Evolutionary conservation across 2,329 filamentous ascomycete species (phyloP), one percentile per base, ranked within the genome.

Genomic region (Davidsoniella eucalypti): DNA sequence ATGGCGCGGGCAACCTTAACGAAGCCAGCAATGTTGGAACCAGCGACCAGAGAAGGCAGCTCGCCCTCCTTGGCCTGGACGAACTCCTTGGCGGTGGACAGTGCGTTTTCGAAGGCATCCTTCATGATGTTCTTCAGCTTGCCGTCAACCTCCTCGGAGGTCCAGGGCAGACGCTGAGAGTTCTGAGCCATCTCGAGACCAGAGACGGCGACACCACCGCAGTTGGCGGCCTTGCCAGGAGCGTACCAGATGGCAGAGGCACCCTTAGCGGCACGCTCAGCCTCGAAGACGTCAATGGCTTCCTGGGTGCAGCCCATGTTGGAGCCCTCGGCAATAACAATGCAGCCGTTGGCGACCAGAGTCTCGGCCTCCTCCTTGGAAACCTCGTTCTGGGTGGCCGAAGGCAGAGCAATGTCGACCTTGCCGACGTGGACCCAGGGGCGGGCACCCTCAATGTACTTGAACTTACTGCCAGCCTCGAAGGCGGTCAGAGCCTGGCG

Each of bases 181-280:
- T 98, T 96, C 78, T 98, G 92, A 6, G 90, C 88, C 92, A 98
- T 98, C 76, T 98, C 92, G 42, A 98, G 79, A 59, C 92, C 92
- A 2, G 87, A 94, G 39, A 98, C 92, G 52, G 92, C 92, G 52
- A 96, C 92, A 74, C 92, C 92, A 66, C 92, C 92, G 58, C 87
- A 87, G 73, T 96, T 96, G 70, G 90, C 86, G 29, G 92, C 92
- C 78, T 96, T 96, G 59, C 87, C 90, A 47, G 90, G 90, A 16
- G 84, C 92, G 67, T 96, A 96, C 92, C 92, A 98, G 66, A 94
- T 80, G 54, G 85, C 78, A 5, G 69, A 64, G 48, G 68, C 67
- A 56, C 77, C 78, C 71, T 86, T 79, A 64, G 76, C 76, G 64
- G 72, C 78, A 58, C 88, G 77, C 60, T 80, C 72, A 16, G 73